Conservation (phyloP, 1,284 basidiomycete species). For the Schizophyllum amplum region DNA sequence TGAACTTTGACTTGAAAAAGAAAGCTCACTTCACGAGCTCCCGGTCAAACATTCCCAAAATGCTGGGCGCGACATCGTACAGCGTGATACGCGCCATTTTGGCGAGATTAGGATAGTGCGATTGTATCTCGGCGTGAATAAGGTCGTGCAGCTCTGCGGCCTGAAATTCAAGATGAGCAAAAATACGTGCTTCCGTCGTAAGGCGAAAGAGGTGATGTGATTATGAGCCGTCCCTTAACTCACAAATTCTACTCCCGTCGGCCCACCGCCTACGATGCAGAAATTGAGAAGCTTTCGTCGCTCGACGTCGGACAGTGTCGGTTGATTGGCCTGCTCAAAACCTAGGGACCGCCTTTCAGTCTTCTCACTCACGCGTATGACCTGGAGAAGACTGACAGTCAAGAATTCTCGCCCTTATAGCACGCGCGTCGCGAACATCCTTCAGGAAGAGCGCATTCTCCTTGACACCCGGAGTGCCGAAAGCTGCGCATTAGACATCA, state of each 20-base stretch:
- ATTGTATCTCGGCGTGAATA: constrained; percentile 66
- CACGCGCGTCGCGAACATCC: constrained; percentile 75
- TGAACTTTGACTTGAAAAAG: constrained; percentile 4
- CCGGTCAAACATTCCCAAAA: constrained; percentile 74
- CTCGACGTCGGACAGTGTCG: constrained; percentile 57
- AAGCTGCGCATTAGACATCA: constrained; percentile 32
- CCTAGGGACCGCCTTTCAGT: constrained; percentile 25
- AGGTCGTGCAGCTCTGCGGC: constrained; percentile 84
- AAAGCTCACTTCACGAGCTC: constrained; percentile 51
- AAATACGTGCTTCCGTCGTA: neutral
- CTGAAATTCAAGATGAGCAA: neutral
- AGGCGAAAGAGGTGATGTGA: too few species aligned
- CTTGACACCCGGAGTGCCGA: constrained; percentile 60
- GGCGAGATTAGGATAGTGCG: constrained; percentile 56
- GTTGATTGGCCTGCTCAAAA: constrained; percentile 77
- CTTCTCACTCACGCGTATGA: constrained; percentile 2
- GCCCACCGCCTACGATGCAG: constrained; percentile 71
- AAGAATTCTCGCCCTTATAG: constrained; percentile 68
- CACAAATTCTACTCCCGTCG: constrained; percentile 72
- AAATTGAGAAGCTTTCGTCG: constrained; percentile 67
- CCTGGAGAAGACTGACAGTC: constrained; percentile 44
- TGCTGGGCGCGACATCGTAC: constrained; percentile 77
- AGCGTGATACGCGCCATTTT: constrained; percentile 62
- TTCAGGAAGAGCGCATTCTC: constrained; percentile 80
- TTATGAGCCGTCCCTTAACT: too few species aligned